Conservation (phyloP, 2,329 filamentous ascomycete genomes). For the Paracorniculantispora psalliotae region DNA sequence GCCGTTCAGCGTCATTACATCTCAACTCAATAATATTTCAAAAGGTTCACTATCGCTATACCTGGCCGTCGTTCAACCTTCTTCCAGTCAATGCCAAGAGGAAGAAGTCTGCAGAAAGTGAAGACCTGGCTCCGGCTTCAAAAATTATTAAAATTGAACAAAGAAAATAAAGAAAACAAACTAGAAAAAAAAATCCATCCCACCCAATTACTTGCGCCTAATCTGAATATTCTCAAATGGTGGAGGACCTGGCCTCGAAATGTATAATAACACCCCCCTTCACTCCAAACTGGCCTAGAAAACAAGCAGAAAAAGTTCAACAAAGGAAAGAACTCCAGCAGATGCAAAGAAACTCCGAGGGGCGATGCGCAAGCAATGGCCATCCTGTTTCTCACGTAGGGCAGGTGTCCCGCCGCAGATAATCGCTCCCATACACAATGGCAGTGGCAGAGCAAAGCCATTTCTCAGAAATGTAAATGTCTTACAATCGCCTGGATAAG, state of each 20-base stretch:
- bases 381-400: neutral
- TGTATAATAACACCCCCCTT: neutral
- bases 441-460: neutral
- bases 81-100: neutral
- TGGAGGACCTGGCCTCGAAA: neutral
- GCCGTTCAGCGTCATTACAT: neutral
- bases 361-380: neutral
- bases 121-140: neutral
- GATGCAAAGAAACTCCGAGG: conserved; percentile 1
- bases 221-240: neutral
- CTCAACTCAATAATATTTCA: conserved; percentile 9
- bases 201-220: conserved; percentile 5
- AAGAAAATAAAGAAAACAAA: neutral
- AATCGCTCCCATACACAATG: neutral
- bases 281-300: neutral
- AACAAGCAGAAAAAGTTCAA: neutral
- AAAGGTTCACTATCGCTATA: conserved; percentile 7
- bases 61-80: neutral
- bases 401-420: neutral
- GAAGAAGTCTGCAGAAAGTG: neutral
- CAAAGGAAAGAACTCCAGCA: conserved; percentile 2
- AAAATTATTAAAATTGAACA: neutral
- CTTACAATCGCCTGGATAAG: neutral
- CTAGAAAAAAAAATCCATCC: neutral
- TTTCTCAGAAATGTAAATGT: neutral